Base-by-base conservation (phyloP, 2,329 filamentous ascomycete species). In the Penicillium sp. region DNA sequence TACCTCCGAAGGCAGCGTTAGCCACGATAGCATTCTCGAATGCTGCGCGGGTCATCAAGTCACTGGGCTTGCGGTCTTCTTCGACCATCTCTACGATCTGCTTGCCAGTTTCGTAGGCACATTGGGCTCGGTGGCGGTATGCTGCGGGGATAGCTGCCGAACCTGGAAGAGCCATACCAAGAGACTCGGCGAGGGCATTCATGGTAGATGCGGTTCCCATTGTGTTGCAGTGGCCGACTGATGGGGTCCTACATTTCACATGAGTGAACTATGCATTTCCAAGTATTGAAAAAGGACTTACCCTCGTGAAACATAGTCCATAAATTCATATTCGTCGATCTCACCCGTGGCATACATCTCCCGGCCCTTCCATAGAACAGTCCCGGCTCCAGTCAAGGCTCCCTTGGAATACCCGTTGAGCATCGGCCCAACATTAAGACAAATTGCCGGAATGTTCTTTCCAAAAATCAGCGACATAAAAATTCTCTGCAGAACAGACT, bases 11-110 rank as follows among this genome's bases (percentile, higher is more conserved):
- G 18, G 80, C 80, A 1, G 78, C 79, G 54, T 81, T 82, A 39
- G 74, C 74, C 6, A 78, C 76, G 26, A 83, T 80, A 6, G 78
- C 79, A 53, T 83, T 83, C 65, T 83, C 80, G 51, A 83, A 83
- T 0, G 81, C 79, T 51, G 77, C 65, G 3, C 79, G 71, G 0
- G 80, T 82, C 75, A 83, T 75, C 60, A 83, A 78, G 52, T 83
- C 80, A 56, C 74, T 79, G 2, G 80, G 80, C 53, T 76, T 79
- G 28, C 74, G 69, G 60, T 81, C 76, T 24, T 70, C 63, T 24
- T 72, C 65, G 4, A 80, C 76, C 77, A 81, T 79, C 47, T 77
- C 76, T 23, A 81, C 77, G 39, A 81, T 79, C 45, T 71, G 77
- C 45, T 70, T 60, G 13, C 78, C 79, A 1, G 78, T 80, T 42